Evolutionary conservation across 805 yeast species (phyloP), one percentile per base, ranked within the genome.

Genomic region (Candida ficus): DNA sequence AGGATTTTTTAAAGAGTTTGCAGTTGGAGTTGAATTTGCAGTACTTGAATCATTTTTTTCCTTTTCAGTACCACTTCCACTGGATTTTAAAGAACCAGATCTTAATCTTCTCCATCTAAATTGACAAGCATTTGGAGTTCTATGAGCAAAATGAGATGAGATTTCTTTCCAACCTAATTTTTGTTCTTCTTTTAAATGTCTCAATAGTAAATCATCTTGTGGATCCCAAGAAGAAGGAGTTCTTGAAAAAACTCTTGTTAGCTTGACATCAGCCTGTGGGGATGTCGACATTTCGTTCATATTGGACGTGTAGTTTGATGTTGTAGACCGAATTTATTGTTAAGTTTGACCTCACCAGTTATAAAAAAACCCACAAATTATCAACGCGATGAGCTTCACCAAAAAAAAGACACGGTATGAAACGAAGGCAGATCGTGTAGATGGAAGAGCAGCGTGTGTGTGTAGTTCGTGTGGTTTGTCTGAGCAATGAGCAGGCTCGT

Each of bases 141-240:
- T 67, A 58, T 82, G 82, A 32, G 77, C 72, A 60, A 87, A 87
- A 54, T 83, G 84, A 26, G 80, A 71, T 2, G 93, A 81, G 37
- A 87, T 86, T 49, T 87, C 95, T 60, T 87, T 79, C 95, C 95
- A 87, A 1, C 95, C 95, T 50, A 86, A 70, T 57, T 83, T 84
- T 58, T 80, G 85, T 46, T 79, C 78, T 58, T 87, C 95, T 61
- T 87, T 87, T 54, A 87, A 69, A 52, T 82, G 85, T 38, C 93
- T 71, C 38, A 85, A 63, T 21, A 84, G 56, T 39, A 77, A 63
- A 54, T 85, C 95, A 54, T 85, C 95, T 49, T 78, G 76, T 1
- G 87, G 81, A 36, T 85, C 82, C 95, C 95, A 85, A 1, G 91
- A 74, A 4, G 78, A 68, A 19, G 81, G 80, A 5, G 70, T 57